Evolutionary conservation across 768 basidiomycete genomes (phyloP), one percentile per base, ranked within the genome.

Genomic region (Chalciporus pseudorubinellus): DNA sequence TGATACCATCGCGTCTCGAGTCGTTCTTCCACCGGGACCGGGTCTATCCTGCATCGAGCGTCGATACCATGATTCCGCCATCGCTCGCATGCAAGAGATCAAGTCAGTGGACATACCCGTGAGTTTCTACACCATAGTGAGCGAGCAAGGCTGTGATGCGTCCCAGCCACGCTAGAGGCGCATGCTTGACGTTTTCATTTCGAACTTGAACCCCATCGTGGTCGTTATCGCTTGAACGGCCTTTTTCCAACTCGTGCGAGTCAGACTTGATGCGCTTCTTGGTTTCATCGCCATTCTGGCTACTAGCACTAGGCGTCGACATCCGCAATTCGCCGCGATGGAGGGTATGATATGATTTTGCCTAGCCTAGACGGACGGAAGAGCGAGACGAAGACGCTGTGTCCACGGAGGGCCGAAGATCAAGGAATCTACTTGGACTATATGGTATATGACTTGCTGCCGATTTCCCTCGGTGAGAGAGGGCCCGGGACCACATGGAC

Each of bases 1-100:
- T 78, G 76, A 51, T 71, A 75, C 59, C 76, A 68, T 20, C 69
- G 67, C 6, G 66, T 71, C 22, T 78, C 75, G 19, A 70, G 64
- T 28, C 76, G 66, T 47, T 69, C 62, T 20, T 64, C 65, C 1
- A 50, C 56, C 2, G 69, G 67, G 10, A 77, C 66, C 1, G 77
- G 77, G 9, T 69, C 60, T 24, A 78, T 73, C 5, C 75, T 75
- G 33, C 16, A 40, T 7, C 34, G 10, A 16, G 14, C 16, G 34
- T 36, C n/a, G n/a, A 36, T n/a, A 36, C 34, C n/a, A 16, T n/a
- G 1, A 9, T 12, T 46, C 38, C 26, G 9, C 26, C 26, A 26
- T 26, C 6, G 26, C 9, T 24, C 7, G n/a, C 24, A 7, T 24
- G 24, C 26, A 29, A 44, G 9, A 20, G 39, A 39, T 24, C 29